phyloP scores from a whole-genome alignment of 2,329 filamentous ascomycete species.

The Escovopsis sp. region DNA sequence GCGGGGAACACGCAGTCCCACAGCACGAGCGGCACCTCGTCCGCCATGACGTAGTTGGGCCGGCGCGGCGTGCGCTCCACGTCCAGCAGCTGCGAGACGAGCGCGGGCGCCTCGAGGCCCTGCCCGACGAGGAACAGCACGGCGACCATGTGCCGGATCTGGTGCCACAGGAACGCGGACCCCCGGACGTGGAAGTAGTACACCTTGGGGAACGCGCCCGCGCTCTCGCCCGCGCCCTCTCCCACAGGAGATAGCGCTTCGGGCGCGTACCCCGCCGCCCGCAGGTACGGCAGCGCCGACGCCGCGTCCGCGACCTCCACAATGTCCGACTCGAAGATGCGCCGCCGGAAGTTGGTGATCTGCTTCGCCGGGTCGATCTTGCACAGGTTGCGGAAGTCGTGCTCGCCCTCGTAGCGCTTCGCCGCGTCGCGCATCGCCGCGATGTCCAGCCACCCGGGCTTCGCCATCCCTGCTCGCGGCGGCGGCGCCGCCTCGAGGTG shows the following conservation, averaged over 20 bases:
- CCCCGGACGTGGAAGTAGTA: slow-evolving; percentile 84
- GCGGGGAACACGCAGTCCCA: slow-evolving; percentile 88
- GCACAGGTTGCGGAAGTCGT: slow-evolving; percentile 97
- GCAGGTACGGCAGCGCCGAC: slow-evolving; percentile 42
- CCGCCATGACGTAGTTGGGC: slow-evolving; percentile 81
- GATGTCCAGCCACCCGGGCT: slow-evolving; percentile 74
- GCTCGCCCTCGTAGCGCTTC: slow-evolving; percentile 61
- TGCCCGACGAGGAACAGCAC: slow-evolving; percentile 89
- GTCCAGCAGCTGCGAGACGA: slow-evolving; percentile 66
- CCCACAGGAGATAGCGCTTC: slow-evolving; percentile 4
- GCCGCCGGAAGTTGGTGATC: slow-evolving; percentile 66
- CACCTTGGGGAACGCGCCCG: slow-evolving; percentile 41
- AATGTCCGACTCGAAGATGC: slow-evolving; percentile 69
- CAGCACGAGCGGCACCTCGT: slow-evolving; percentile 76
- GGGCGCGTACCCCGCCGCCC: slow-evolving; percentile 19
- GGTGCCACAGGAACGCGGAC: slow-evolving; percentile 93
- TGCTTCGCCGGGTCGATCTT: slow-evolving; percentile 86
- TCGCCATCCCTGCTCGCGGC: slow-evolving; percentile 13
- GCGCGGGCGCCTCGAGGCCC: slow-evolving; percentile 59
- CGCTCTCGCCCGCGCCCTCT: not conserved
- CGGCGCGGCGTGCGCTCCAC: slow-evolving; percentile 54
- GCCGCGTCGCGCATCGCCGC: slow-evolving; percentile 75
- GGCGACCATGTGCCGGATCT: slow-evolving; percentile 88
- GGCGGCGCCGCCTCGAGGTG: slow-evolving; percentile 8
- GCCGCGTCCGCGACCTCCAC: slow-evolving; percentile 46